Base-by-base conservation (phyloP, 176 grass and related monocot species). In the Cenchrus americanus region DNA sequence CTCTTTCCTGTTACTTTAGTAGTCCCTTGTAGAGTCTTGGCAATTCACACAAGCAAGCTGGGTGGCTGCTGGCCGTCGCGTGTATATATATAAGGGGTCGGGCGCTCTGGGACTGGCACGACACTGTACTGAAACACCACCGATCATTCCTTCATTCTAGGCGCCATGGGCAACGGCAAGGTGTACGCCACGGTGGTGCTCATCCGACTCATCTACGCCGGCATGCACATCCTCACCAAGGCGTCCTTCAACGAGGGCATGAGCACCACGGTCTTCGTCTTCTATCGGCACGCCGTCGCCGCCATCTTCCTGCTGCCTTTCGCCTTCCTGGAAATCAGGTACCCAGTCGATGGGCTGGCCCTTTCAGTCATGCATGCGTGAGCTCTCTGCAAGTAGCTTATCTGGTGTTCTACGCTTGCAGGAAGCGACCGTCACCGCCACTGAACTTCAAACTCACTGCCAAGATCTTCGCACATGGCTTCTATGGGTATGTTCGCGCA, bases 161-260 rank as follows among this genome's bases (percentile, higher is more conserved):
- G 22, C 63, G 4, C 57, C 72, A 93, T 90, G 91, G 84, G 76
- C 12, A 86, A 69, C 57, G 66, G 80, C 58, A 90, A 73, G 77
- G 86, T 91, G 23, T 91, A 89, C 80, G 30, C 87, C 42, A 87
- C 81, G n/a, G 84, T 84, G 10, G 43, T 89, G 67, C 86, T 94
- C 64, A 84, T 92, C 81, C 65, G 89, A 76, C 75, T 91, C 53
- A 85, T 92, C 14, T 93, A 93, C 18, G 91, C 91, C 0, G 89
- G 89, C 44, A 91, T 89, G 81, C 86, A 89, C 78, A 91, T 96
- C 37, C 41, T 96, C 69, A 89, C 89, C 73, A 93, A 96, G 79
- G 81, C 87, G 13, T 75, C 94, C 66, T 93, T 96, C 84, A 77
- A 93, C 62, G 64, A 84, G 21, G 94, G 91, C 78, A 83, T 78